phyloP scores from a whole-genome alignment of 176 grass and related monocot species.

The Secale cereale region DNA sequence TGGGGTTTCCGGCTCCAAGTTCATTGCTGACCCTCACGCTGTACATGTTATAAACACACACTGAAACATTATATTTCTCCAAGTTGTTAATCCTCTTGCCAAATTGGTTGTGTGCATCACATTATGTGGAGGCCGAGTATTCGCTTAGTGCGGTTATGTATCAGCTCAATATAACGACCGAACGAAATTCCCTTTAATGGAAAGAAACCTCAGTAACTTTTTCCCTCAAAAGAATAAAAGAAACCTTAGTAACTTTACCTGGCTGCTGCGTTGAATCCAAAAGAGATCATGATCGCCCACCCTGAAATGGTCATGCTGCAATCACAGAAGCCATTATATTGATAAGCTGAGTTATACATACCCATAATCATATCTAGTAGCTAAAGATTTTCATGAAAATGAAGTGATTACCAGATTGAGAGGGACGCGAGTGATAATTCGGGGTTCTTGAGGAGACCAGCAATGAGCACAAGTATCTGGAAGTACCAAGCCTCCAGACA shows the following conservation, averaged over 20 bases:
- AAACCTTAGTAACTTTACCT: constrained; percentile 33
- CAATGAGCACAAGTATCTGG: constrained; percentile 44
- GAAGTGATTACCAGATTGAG: constrained; percentile 40
- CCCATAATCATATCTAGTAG: not conserved
- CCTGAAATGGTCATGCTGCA: constrained; percentile 74
- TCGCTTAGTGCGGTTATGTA: too few relatives aligned
- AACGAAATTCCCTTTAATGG: too few relatives aligned
- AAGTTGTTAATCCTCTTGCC: not conserved
- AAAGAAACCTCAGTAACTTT: not conserved
- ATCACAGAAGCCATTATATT: not conserved
- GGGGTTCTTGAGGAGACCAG: constrained; percentile 39
- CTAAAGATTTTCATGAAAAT: too few relatives aligned
- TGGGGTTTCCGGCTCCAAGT: constrained; percentile 32
- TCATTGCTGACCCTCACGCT: constrained; percentile 39
- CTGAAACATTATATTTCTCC: not conserved
- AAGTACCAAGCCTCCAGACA: constrained; percentile 58
- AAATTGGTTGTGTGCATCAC: too few relatives aligned
- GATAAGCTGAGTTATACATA: not conserved
- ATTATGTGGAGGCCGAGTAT: too few relatives aligned
- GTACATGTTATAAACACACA: not conserved
- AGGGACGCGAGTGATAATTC: constrained; percentile 46
- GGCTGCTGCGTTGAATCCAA: constrained; percentile 83
- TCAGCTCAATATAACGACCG: too few relatives aligned
- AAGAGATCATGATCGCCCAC: constrained; percentile 79
- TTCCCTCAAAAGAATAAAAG: too few relatives aligned